Evolutionary conservation across 2,329 filamentous ascomycete species (phyloP).

Genomic region (Stemphylium vesicarium): DNA sequence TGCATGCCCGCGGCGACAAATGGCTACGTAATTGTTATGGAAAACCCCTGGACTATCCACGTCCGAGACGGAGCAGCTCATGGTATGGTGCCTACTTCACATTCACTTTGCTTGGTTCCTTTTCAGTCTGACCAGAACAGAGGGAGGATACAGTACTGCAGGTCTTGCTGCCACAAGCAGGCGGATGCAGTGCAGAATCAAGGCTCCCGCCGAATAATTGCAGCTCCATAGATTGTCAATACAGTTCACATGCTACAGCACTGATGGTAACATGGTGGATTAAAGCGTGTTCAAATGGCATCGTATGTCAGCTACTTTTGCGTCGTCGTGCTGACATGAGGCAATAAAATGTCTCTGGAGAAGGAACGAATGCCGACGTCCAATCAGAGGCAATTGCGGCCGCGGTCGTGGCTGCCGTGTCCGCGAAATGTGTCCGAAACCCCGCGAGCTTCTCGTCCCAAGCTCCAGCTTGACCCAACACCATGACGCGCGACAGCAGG

Average conservation of each 20-base stretch:
- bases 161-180: background rate
- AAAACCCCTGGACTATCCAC: background rate
- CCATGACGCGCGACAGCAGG: slow-evolving; percentile 35
- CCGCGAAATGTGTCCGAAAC: slow-evolving; percentile 35
- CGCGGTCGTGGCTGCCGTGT: slow-evolving; percentile 19
- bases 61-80: background rate
- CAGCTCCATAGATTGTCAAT: background rate
- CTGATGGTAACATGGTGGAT: background rate
- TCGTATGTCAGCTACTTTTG: no score
- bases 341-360: background rate
- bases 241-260: no score
- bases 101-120: background rate
- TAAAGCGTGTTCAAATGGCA: no score
- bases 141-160: background rate
- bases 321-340: no score
- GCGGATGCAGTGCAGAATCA: background rate
- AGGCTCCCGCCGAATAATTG: background rate
- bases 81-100: slow-evolving; percentile 11
- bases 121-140: slow-evolving; percentile 14
- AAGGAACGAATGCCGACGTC: background rate
- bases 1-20: no score
- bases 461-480: slow-evolving; percentile 26
- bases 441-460: slow-evolving; percentile 12
- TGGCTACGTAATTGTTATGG: no score
- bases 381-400: slow-evolving; percentile 24